Evolutionary conservation across 2,329 filamentous ascomycete species (phyloP).

Genomic region (Fusarium sp.): DNA sequence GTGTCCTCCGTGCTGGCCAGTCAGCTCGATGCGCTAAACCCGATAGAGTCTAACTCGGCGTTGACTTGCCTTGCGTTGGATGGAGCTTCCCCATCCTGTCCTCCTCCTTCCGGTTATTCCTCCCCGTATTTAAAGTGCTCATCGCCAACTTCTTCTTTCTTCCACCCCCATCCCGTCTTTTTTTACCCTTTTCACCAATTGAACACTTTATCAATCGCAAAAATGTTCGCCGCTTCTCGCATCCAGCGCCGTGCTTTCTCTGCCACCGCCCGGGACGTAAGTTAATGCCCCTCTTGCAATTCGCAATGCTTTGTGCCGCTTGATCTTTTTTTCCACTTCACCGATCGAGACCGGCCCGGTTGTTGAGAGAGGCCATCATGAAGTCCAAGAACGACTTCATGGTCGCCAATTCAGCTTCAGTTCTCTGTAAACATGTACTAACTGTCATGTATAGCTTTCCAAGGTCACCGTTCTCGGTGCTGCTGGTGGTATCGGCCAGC

Average conservation of each 20-base stretch:
- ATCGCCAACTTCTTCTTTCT: conserved; percentile 39
- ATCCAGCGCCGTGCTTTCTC: conserved; percentile 85
- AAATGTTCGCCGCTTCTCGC: conserved; percentile 78
- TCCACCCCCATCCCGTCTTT: conserved; percentile 37
- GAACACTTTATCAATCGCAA: conserved; percentile 45
- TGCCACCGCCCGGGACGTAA: conserved; percentile 80
- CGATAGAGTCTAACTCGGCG: conserved; percentile 1
- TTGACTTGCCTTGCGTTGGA: conserved; percentile 13
- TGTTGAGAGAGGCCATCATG: conserved; percentile 1
- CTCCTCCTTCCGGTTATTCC: conserved; percentile 31
- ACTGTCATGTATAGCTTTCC: conserved; percentile 73
- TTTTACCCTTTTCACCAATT: conserved; percentile 41
- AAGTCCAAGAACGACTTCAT: background rate
- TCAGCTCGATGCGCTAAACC: conserved; percentile 33
- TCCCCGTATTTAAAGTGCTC: conserved; percentile 44
- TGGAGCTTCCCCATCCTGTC: conserved; percentile 34
- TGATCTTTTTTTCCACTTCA: conserved; percentile 27
- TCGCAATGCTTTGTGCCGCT: conserved; percentile 15
- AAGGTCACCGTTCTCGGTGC: conserved; percentile 98
- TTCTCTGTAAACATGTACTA: conserved; percentile 17
- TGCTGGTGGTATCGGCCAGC: conserved; percentile 97
- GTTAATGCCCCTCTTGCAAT: conserved; percentile 46
- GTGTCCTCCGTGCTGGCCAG: conserved; percentile 35
- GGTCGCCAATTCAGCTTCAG: background rate
- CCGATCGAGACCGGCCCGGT: conserved; percentile 36